Percentiles rank a stretch among this genome's conserved stretches.
Conservation (phyloP, 495 filamentous ascomycete genomes). For the Aspergillus bridgeri region DNA sequence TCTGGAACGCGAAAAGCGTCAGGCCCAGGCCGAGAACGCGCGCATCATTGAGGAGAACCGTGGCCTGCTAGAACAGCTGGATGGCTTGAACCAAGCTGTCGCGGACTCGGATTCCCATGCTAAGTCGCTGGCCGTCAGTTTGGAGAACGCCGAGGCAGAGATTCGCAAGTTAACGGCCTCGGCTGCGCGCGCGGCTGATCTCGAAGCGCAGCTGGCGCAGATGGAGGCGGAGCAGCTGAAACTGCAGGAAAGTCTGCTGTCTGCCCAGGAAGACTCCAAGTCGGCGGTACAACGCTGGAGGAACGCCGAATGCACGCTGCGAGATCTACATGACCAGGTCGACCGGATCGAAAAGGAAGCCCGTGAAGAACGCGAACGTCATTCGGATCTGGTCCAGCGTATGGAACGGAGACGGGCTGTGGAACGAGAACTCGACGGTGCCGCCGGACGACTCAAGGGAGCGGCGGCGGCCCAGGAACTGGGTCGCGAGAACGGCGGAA, state of each 20-base stretch:
- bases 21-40: conserved; percentile 70
- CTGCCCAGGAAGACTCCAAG: conserved; percentile 66
- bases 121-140: conserved; percentile 62
- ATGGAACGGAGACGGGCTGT: conserved; percentile 74
- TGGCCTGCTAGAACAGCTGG: conserved; percentile 72
- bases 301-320: conserved; percentile 70
- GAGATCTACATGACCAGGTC: conserved; percentile 76
- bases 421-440: conserved; percentile 71
- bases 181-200: conserved; percentile 65
- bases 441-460: conserved; percentile 73
- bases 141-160: conserved; percentile 74
- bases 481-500: conserved; percentile 50
- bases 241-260: conserved; percentile 61
- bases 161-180: conserved; percentile 68
- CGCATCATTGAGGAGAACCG: conserved; percentile 76
- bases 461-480: conserved; percentile 65
- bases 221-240: conserved; percentile 78
- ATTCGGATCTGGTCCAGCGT: conserved; percentile 73
- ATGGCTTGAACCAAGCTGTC: conserved; percentile 71
- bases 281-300: conserved; percentile 78
- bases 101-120: conserved; percentile 72
- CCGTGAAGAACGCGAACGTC: conserved; percentile 74
- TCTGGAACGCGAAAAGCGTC: conserved; percentile 72
- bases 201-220: conserved; percentile 72
- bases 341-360: conserved; percentile 86